Evolutionary conservation across 176 grass and related monocot species (phyloP).

Genomic region (Echinochloa phyllopogon): DNA sequence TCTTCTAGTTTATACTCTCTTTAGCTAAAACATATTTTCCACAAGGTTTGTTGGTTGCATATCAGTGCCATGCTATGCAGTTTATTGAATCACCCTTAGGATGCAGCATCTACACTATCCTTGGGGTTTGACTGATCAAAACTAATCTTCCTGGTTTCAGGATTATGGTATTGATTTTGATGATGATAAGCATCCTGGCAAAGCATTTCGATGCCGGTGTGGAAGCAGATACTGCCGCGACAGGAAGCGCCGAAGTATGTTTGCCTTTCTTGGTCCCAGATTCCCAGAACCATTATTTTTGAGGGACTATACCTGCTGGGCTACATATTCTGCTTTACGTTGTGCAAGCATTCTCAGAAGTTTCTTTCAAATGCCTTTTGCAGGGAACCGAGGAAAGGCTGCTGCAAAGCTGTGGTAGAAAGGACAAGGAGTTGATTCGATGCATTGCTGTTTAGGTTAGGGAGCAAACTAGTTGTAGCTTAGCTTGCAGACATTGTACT

Average conservation of each 20-base stretch:
- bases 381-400: constrained; percentile 42
- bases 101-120: background rate
- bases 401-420: background rate
- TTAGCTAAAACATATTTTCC: background rate
- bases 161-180: constrained; percentile 59
- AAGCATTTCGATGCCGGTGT: constrained; percentile 45
- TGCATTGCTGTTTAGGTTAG: background rate
- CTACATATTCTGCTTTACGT: background rate
- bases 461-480: background rate
- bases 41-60: constrained; percentile 10
- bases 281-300: background rate
- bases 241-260: constrained; percentile 35
- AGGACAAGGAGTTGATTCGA: background rate
- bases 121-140: background rate
- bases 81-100: constrained; percentile 6
- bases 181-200: background rate
- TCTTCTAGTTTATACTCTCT: background rate
- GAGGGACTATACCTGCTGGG: background rate
- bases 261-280: background rate
- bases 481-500: background rate
- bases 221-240: constrained; percentile 52
- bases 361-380: background rate
- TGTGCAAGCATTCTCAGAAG: background rate
- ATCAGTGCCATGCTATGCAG: background rate
- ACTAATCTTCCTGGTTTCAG: constrained; percentile 32